Evolutionary conservation across 202 grass and related monocot genomes (phyloP), one percentile per base, ranked within the genome.

Genomic region (Eragrostis tef): DNA sequence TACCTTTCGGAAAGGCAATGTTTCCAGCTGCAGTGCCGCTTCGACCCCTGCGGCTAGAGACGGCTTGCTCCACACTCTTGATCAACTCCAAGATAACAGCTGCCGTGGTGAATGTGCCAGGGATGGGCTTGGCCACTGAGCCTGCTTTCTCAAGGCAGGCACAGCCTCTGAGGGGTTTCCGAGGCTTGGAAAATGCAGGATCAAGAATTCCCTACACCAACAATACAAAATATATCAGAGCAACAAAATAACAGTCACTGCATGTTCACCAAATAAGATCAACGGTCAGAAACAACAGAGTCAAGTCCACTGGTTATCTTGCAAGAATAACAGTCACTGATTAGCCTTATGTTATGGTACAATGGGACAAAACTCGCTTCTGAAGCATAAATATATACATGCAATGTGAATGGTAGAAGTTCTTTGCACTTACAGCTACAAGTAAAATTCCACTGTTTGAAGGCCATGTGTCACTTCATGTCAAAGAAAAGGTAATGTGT

Each of bases 1-100:
- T 98, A 9, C 94, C 94, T 75, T 94, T 98, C 19, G 94, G 94
- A 27, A 98, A 98, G 58, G 92, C 94, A 11, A 98, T 73, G 6
- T 94, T 90, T 25, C 92, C 94, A 2, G 94, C 94, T 10, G 92
- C 88, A 14, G 94, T 98, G 39, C 92, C 90, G 0, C 89, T 94
- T 60, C 94, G 77, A 19, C 94, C 94, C 84, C 89, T 98, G 61
- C 94, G 92, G 14, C 91, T 73, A 2, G 90, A 93, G 19, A 98
- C 88, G 0, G 92, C 78, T 2, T 61, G 50, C 76, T 98, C 92
- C 26, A 98, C 90, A 15, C 89, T 88, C 81, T 88, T 98, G 34
- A 98, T 98, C 80, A 87, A 78, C 67, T 98, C 94, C 49, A 98
- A 41, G 52, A 98, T 78, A 53, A 59, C 53, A 26, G 61, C 60